Percentiles rank a stretch among this genome's conserved stretches.
Evolutionary conservation across 176 grass and related monocot species (phyloP).

Genomic region (Raddia distichophylla): DNA sequence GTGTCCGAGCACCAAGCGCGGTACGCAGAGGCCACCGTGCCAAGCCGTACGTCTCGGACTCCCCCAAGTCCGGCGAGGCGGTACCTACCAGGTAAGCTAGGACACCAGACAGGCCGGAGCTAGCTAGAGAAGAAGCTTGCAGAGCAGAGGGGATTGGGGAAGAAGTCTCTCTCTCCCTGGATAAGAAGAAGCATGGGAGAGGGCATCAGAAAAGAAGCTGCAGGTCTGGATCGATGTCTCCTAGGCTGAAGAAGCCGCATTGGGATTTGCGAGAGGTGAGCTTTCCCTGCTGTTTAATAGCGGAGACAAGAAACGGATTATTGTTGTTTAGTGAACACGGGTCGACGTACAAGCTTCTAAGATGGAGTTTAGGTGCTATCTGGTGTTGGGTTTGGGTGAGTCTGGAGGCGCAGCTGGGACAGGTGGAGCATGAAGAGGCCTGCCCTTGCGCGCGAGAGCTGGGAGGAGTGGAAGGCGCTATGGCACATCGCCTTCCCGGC

Average conservation of each 20-base stretch:
- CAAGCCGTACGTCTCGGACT: too few species aligned
- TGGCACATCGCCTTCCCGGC: slow-evolving; percentile 62
- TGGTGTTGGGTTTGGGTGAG: too few species aligned
- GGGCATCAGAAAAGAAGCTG: neutral
- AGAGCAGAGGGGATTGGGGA: neutral
- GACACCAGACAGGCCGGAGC: too few species aligned
- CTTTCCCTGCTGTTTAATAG: too few species aligned
- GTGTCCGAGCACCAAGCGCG: too few species aligned
- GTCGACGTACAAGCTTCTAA: neutral
- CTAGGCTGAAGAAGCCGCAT: neutral
- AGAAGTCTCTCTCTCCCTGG: too few species aligned
- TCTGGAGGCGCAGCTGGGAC: too few species aligned
- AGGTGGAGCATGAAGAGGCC: too few species aligned
- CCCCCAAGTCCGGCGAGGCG: too few species aligned
- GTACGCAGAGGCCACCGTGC: too few species aligned
- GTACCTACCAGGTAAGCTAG: too few species aligned
- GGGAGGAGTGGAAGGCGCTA: slow-evolving; percentile 59
- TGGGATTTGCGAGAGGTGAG: neutral
- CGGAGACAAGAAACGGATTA: neutral
- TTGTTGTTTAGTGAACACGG: neutral
- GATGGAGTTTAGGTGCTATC: neutral
- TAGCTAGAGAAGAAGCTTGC: neutral
- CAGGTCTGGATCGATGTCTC: neutral
- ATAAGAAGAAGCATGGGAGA: too few species aligned
- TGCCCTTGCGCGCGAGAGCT: slow-evolving; percentile 33